phyloP scores from a whole-genome alignment of 1,284 basidiomycete genomes.

The Tilletiopsis washingtonensis region DNA sequence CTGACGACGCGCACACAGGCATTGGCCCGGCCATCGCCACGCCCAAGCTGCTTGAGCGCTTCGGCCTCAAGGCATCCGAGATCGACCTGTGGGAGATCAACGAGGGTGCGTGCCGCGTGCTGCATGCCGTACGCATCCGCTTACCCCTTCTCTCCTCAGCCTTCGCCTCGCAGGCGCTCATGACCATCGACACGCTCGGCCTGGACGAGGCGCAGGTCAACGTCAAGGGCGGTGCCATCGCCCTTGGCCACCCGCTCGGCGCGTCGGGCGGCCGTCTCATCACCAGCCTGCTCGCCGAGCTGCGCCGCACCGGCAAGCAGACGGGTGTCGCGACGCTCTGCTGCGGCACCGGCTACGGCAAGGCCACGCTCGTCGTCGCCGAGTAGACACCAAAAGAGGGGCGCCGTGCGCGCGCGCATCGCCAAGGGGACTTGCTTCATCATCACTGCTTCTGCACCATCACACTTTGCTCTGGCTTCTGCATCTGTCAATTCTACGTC shows the following conservation, averaged over 20 bases:
- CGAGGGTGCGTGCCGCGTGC: conserved; percentile 15
- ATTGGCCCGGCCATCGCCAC: conserved; percentile 39
- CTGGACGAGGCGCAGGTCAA: conserved; percentile 34
- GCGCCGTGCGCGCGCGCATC: too few relatives aligned
- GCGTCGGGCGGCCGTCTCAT: conserved; percentile 40
- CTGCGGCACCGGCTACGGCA: conserved; percentile 43
- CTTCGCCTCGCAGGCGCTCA: conserved; percentile 42
- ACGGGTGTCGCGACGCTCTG: conserved; percentile 40
- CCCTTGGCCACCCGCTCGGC: conserved; percentile 42
- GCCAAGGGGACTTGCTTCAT: too few relatives aligned
- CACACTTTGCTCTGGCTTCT: too few relatives aligned
- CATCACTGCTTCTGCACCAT: too few relatives aligned
- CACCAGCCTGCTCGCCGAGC: conserved; percentile 36
- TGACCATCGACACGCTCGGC: conserved; percentile 36
- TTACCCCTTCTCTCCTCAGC: conserved; percentile 10
- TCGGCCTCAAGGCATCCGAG: conserved; percentile 28
- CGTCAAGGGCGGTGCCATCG: conserved; percentile 45
- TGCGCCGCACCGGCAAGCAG: conserved; percentile 33
- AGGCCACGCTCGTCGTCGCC: conserved; percentile 35
- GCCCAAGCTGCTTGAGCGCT: conserved; percentile 37
- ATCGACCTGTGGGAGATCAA: conserved; percentile 45
- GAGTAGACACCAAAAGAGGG: conserved; percentile 15
- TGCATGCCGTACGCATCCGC: too few relatives aligned
- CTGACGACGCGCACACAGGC: not conserved
- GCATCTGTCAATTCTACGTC: too few relatives aligned